Conservation (phyloP, 2,329 filamentous ascomycete species). For the Emydomyces testavorans region DNA sequence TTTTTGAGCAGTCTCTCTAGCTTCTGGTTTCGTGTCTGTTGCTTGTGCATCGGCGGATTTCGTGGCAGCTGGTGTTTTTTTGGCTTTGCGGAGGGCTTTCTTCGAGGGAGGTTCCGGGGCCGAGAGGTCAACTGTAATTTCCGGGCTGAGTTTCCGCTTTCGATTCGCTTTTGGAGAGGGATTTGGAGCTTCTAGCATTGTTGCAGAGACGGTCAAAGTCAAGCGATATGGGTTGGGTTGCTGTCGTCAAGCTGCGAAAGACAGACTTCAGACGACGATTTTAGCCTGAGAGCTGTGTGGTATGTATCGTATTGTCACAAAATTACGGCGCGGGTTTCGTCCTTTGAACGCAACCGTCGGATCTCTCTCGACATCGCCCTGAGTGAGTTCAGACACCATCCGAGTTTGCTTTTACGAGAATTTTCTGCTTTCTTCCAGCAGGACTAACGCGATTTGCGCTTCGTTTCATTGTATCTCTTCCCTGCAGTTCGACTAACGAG, state of each 20-base stretch:
- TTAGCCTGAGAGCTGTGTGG: conserved; percentile 8
- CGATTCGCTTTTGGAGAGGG: conserved; percentile 10
- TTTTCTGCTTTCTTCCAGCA: background rate
- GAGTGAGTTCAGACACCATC: too few species aligned
- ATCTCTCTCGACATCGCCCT: too few species aligned
- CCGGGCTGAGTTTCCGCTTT: conserved; percentile 58
- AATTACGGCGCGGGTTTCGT: background rate
- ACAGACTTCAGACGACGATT: background rate
- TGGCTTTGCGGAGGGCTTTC: conserved; percentile 76
- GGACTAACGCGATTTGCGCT: background rate
- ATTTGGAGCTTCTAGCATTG: conserved; percentile 2
- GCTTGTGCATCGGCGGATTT: conserved; percentile 24
- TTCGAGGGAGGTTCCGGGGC: conserved; percentile 94
- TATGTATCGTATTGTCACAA: conserved; percentile 8
- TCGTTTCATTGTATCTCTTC: background rate
- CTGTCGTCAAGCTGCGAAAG: background rate
- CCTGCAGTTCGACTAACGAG: background rate
- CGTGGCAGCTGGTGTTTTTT: conserved; percentile 46
- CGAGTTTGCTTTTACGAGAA: too few species aligned
- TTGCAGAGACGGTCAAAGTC: too few species aligned
- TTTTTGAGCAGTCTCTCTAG: conserved; percentile 24
- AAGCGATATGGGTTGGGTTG: background rate
- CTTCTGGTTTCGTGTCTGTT: conserved; percentile 31
- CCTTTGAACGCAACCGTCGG: background rate
- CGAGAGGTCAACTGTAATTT: conserved; percentile 79